Base-by-base conservation (phyloP, 192 early-diverging fungal species). In the Gamsiella multidivaricata region DNA sequence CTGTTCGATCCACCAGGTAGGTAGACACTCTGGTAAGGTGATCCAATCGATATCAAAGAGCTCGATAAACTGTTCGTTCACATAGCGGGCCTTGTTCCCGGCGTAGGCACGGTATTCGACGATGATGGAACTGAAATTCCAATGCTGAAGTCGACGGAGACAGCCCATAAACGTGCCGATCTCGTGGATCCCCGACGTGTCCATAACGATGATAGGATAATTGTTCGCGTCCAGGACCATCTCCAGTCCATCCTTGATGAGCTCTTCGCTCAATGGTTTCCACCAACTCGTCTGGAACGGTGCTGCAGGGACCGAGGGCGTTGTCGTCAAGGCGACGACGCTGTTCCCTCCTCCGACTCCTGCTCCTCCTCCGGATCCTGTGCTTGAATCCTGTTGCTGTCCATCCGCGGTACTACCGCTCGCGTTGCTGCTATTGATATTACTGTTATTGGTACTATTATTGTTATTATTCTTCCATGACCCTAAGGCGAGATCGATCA, bases 41-140 rank as follows among this genome's bases (percentile, higher is more conserved):
- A 98, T 88, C 65, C 97, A 83, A 74, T 97, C 96, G 29, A 87
- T 80, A 74, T 95, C 97, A 87, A 97, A 99, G 28, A 98, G 81
- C 72, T 98, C 96, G 47, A 97, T 95, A 60, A 98, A 98, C 71
- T 97, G 95, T 70, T 98, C 94, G 61, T 94, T 96, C 10, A 90
- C 85, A 69, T 93, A 95, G 31, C 95, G 87, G 8, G 87, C 86
- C 69, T 95, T 97, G 22, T 85, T 94, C 7, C 94, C 94, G 6
- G 95, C 96, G 84, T 92, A 98, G 57, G 89, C 89, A n/a, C 94
- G 94, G 68, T 97, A 99, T 90, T 98, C 97, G n/a, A 91, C 91
- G 41, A 97, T 88, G 65, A 96, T 98, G 1, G 96, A 95, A 68
- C 95, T 98, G 66, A 98, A 96, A 72, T 97, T 97, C 96, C 96